Evolutionary conservation across 1,139 yeast species (phyloP), one percentile per base, ranked within the genome.

Genomic region (Eremothecium gossypii): DNA sequence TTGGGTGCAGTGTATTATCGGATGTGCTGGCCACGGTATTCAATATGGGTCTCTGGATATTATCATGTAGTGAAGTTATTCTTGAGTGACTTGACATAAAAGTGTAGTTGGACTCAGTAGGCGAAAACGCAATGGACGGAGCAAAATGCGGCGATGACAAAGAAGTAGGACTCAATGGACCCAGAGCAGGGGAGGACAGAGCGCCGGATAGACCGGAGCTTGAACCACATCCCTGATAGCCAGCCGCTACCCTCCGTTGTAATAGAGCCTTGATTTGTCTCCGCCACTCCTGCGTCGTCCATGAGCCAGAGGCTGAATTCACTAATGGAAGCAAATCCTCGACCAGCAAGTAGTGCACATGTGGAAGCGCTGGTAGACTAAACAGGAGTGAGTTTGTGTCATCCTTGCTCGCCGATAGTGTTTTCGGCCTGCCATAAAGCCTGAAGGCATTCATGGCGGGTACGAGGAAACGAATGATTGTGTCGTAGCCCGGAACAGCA

Each of bases 401-500:
- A 23, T 74, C 69, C 60, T 93, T 83, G 63, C 86, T 93, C 2
- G 97, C 95, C 59, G 84, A 87, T 51, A 91, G 70, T 46, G 93
- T 71, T 51, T 77, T 76, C 1, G 98, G 98, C 47, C 98, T 75
- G 30, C 98, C 98, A 57, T 91, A 91, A 36, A 91, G 70, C 35
- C 80, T 80, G 65, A 87, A 91, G 1, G 94, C 76, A 58, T 91
- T 96, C 65, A 86, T 69, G 20, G 85, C 67, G 0, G 97, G 97
- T 5, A 91, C 72, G 54, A 91, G 66, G 58, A 86, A 87, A 49
- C 97, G 70, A 46, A 91, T 89, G 54, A 89, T 72, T 1, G 97
- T 89, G 62, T 91, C 97, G 62, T 81, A 89, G 6, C 97, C 96
- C 1, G 93, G 93, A 33, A 91, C 96, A 9, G 95, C 80, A 31